These are phyloP conservation scores for Vigna nakashimae DNA, from an alignment of 306 rosid species.

Conservation along the genomic window DNA sequence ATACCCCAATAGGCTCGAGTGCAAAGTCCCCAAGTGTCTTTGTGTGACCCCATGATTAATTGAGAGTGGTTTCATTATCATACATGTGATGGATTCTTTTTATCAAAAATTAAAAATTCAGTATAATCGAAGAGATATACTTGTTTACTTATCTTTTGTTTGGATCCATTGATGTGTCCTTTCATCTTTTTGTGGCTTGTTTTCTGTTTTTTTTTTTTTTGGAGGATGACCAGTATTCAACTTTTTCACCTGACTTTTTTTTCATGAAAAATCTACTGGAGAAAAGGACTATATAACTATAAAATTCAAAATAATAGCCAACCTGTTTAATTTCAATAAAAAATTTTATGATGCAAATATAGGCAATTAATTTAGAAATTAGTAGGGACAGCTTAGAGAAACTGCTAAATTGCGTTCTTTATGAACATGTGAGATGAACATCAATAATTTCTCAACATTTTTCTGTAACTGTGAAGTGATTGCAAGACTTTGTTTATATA, in stretches of 20 bases:
- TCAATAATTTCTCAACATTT: conserved; percentile 13
- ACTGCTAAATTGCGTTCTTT: conserved; percentile 7
- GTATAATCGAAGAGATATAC: conserved; percentile 18
- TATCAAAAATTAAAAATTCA: neutral
- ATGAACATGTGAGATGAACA: neutral
- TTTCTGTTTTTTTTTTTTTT: conserved; percentile 23
- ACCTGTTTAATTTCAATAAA: neutral
- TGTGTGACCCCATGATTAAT: neutral
- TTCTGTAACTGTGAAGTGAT: neutral
- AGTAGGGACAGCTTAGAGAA: neutral
- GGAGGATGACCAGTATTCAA: neutral
- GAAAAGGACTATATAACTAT: neutral
- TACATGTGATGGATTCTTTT: neutral
- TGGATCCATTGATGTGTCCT: neutral
- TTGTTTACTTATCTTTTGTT: neutral
- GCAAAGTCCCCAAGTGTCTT: neutral
- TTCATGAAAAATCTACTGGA: neutral
- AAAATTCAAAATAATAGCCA: conserved; percentile 17
- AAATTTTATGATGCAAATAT: neutral
- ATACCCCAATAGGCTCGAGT: neutral
- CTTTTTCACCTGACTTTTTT: neutral
- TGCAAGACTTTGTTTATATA: conserved; percentile 2
- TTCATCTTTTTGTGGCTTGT: conserved; percentile 27
- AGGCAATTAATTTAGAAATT: conserved; percentile 2
- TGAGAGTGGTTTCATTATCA: neutral